Conservation (phyloP, 108 stramenopile species). For the Fragilaria crotonensis region DNA sequence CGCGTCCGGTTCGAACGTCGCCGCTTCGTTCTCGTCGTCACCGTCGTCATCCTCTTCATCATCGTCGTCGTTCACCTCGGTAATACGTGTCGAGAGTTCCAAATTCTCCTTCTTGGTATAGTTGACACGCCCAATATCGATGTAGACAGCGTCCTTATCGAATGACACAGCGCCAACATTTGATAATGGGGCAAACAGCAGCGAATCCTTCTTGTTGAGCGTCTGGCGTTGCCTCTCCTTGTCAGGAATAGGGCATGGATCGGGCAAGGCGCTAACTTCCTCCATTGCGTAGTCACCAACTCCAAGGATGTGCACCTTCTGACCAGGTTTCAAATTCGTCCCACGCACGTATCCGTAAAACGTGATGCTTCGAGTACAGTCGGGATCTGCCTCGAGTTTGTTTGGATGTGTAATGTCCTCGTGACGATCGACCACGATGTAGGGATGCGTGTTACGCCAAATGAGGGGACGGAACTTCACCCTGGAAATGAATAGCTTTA, state of each 20-base stretch:
- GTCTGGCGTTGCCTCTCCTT: conserved; percentile 72
- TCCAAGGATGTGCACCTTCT: conserved; percentile 91
- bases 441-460: conserved; percentile 98
- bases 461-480: conserved; percentile 95
- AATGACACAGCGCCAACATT: conserved; percentile 90
- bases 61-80: conserved; percentile 19
- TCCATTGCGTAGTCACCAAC: conserved; percentile 89
- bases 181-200: conserved; percentile 92
- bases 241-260: conserved; percentile 79
- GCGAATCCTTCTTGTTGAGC: conserved; percentile 81
- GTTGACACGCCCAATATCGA: conserved; percentile 87
- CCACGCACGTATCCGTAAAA: conserved; percentile 97
- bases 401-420: conserved; percentile 86
- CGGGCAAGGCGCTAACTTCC: conserved; percentile 61
- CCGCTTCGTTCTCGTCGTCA: conserved; percentile 23
- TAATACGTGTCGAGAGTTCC: conserved; percentile 18
- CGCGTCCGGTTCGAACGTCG: conserved; percentile 30
- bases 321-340: conserved; percentile 80
- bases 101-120: conserved; percentile 84
- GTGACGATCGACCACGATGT: conserved; percentile 91
- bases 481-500: conserved; percentile 79
- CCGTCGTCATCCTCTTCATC: conserved; percentile 35
- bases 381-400: conserved; percentile 67
- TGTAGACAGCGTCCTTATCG: conserved; percentile 97
- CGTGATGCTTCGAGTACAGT: conserved; percentile 73